Base-by-base conservation (phyloP, 1,284 basidiomycete genomes). In the Takashimella tepidaria region DNA sequence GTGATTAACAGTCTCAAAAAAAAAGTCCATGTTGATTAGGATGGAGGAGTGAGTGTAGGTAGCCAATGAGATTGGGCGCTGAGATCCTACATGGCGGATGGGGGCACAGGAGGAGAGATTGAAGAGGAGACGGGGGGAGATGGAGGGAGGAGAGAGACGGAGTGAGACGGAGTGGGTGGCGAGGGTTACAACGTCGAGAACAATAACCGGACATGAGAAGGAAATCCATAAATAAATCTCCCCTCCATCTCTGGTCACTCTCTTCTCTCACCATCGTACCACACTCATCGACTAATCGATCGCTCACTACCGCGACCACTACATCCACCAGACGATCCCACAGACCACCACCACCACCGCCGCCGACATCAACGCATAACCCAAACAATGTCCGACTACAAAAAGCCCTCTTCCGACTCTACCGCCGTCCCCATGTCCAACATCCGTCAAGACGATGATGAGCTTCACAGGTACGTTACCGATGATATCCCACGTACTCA, bases 401-500 rank as follows among this genome's bases (percentile, higher is more conserved):
- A n/a, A n/a, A 31, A 41, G 31, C 31, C 31, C 31, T 37, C 31
- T 47, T 49, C 44, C 43, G 40, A 49, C 22, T 41, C 41, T 12
- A 10, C 25, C 24, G 25, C 24, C 47, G 47, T 50, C 26, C 31
- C 41, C 20, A 42, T 26, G 26, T 41, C 49, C 4, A 47, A 46
- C 12, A 27, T 53, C n/a, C 23, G 51, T 45, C 45, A 60, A 16
- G 51, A 58, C 45, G 60, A 63, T 5, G 62, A 72, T 19, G 70
- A 72, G 21, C 66, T 70, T 20, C 63, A 72, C 51, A 64, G 68
- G 50, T 70, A 68, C 53, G 69, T 72, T 26, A 72, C 70, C 5
- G 70, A 72, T 21, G 70, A 72, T 19, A 53, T 59, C 47, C 67
- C 67, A 6, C 55, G 66, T 37, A 25, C 55, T 43, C 19, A 42